Conservation (phyloP, 2,329 filamentous ascomycete species). For the Plenodomus lindquistii region DNA sequence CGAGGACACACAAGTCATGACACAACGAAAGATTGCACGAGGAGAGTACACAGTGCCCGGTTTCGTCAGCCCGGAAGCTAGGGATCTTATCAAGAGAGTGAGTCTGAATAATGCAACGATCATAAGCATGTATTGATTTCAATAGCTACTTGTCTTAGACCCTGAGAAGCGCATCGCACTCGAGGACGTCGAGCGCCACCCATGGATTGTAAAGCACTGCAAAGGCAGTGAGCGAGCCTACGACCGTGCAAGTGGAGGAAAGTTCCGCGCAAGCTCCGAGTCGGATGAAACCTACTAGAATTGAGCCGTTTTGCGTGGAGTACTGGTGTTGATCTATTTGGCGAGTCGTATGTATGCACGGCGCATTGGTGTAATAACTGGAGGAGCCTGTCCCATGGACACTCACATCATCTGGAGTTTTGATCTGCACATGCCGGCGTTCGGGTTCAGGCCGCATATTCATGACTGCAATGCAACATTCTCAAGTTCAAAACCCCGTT, state of each 20-base stretch:
- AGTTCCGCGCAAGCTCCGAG: slow-evolving; percentile 33
- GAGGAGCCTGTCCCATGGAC: not conserved
- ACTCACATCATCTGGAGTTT: slow-evolving; percentile 16
- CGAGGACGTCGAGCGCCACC: slow-evolving; percentile 84
- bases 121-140: not conserved
- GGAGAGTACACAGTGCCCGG: slow-evolving; percentile 91
- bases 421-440: slow-evolving; percentile 2
- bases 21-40: slow-evolving; percentile 82
- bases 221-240: slow-evolving; percentile 49
- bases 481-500: slow-evolving; percentile 1
- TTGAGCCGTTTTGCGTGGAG: slow-evolving; percentile 1
- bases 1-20: slow-evolving; percentile 94
- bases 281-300: slow-evolving; percentile 25
- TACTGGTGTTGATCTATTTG: slow-evolving; percentile 7
- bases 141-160: slow-evolving; percentile 75
- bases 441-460: slow-evolving; percentile 11
- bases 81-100: slow-evolving; percentile 80
- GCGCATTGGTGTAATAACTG: slow-evolving; percentile 11
- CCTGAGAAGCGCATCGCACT: slow-evolving; percentile 91
- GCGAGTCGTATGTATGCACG: slow-evolving; percentile 21
- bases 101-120: not conserved
- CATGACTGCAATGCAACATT: slow-evolving; percentile 21
- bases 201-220: slow-evolving; percentile 97
- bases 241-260: slow-evolving; percentile 33
- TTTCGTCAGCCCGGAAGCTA: slow-evolving; percentile 88